These are phyloP conservation scores for Candolleomyces efflorescens DNA, from an alignment of 768 basidiomycete species.

Conservation along the genomic window DNA sequence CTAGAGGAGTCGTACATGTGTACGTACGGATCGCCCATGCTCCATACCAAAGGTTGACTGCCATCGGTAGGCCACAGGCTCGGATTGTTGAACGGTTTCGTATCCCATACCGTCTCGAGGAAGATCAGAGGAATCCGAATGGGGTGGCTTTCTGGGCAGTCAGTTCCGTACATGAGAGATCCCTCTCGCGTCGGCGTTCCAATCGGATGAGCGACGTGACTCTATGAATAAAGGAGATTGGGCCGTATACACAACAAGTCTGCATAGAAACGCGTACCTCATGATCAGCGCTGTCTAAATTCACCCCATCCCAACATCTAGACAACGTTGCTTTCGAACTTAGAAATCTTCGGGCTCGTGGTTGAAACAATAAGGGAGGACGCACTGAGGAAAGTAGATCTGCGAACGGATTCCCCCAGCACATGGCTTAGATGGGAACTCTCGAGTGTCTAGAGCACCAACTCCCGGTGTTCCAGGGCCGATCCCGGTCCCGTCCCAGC, in stretches of 20 bases:
- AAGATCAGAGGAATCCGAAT: conserved; percentile 10
- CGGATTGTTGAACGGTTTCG: conserved; percentile 6
- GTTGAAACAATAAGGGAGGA: neutral
- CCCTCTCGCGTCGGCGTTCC: neutral
- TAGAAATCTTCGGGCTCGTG: neutral
- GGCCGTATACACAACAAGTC: too few species aligned
- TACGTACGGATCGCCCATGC: conserved; percentile 15
- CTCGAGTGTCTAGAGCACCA: conserved; percentile 2
- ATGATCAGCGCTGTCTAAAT: conserved; percentile 8
- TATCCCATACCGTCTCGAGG: conserved; percentile 13
- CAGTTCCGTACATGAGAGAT: conserved; percentile 6
- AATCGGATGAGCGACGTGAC: conserved; percentile 8
- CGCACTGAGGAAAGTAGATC: conserved; percentile 10
- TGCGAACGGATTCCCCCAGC: conserved; percentile 4
- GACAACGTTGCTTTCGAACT: neutral
- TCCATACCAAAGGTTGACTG: conserved; percentile 10
- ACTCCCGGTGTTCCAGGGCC: conserved; percentile 8
- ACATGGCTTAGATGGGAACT: conserved; percentile 1
- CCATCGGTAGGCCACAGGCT: conserved; percentile 8
- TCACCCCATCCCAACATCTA: conserved; percentile 10
- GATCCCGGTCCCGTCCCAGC: conserved; percentile 8
- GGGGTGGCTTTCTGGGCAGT: conserved; percentile 10
- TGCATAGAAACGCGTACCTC: too few species aligned
- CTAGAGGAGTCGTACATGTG: neutral
- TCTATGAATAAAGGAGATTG: neutral